Base-by-base conservation (phyloP, 305 asterid species). In the Fraxinus platypoda region DNA sequence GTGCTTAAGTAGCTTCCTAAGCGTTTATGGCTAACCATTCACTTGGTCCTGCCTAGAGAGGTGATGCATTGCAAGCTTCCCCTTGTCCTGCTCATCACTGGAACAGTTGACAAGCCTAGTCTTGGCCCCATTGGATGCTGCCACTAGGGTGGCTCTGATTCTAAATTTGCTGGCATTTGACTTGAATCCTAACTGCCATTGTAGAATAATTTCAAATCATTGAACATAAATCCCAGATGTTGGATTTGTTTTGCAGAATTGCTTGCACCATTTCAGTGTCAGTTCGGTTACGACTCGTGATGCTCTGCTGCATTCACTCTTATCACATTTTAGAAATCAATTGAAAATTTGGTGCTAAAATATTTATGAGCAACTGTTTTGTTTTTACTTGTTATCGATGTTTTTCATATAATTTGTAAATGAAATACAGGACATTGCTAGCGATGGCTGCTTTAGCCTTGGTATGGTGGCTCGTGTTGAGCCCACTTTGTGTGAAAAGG, bases 391-490 rank as follows among this genome's bases (percentile, higher is more conserved):
- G 64, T 46, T 15, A 21, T 77, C 26, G 8, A n/a, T 68, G 38
- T 68, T 68, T 28, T 7, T 4, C 23, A 28, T 68, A 68, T 26
- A 66, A 81, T 23, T 73, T 30, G 11, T 49, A 26, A 64, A 77
- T 77, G 75, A 66, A 70, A 28, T 84, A 23, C 80, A 95, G 98
- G 98, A 92, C 72, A 95, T 94, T 80, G 99, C 98, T 52, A 43
- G 94, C 81, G 98, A 96, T 87, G 99, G 99, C 43, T 94, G 99
- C 91, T 94, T 96, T 90, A 94, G 98, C 91, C 91, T 96, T 43
- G 99, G 98, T 77, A 94, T 96, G 98, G 97, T 94, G 85, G 97
- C 97, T 73, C 98, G 81, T 77, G 83, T 96, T 83, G 97, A 90
- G 89, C 90, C 97, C 73, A 84, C 88, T 49, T 84, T 94, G 89